phyloP scores from a whole-genome alignment of 2,329 filamentous ascomycete species.

The Monosporascus sp. region DNA sequence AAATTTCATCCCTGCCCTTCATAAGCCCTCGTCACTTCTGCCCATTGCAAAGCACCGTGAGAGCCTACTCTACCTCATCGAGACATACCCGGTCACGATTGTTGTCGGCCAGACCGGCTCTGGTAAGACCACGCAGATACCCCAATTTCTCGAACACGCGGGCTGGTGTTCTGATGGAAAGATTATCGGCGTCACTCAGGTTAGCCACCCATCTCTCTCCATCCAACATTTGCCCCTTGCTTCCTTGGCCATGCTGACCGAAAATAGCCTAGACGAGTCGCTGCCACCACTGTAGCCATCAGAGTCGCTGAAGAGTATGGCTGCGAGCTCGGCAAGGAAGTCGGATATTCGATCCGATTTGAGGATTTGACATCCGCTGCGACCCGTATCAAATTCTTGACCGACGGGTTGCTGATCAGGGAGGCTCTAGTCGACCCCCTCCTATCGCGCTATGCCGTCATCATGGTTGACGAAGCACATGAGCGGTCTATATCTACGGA shows the following conservation, averaged over 20 bases:
- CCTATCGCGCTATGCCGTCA: constrained; percentile 83
- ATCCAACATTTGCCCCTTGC: not conserved
- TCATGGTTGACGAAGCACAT: constrained; percentile 98
- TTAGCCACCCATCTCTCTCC: constrained; percentile 37
- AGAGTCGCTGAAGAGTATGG: constrained; percentile 86
- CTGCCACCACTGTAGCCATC: constrained; percentile 82
- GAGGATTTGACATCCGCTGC: constrained; percentile 84
- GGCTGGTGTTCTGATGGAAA: constrained; percentile 87
- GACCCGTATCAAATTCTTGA: constrained; percentile 91
- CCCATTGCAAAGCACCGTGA: constrained; percentile 83
- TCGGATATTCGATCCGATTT: constrained; percentile 88
- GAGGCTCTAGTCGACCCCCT: constrained; percentile 92
- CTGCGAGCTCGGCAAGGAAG: constrained; percentile 81
- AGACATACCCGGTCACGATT: constrained; percentile 78
- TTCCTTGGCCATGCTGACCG: constrained; percentile 8
- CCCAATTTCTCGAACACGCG: constrained; percentile 80
- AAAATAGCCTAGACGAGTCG: constrained; percentile 74
- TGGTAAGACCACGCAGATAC: constrained; percentile 93
- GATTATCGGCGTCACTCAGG: constrained; percentile 84
- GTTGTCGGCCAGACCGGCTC: constrained; percentile 92
- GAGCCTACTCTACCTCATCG: constrained; percentile 77
- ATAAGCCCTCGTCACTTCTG: constrained; percentile 78
- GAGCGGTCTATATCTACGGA: constrained; percentile 91
- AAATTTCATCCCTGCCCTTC: constrained; percentile 70
- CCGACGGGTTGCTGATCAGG: constrained; percentile 83